Evolutionary conservation across 352 stramenopile species (phyloP), one percentile per base, ranked within the genome.

Genomic region (Phytophthora sansomeana): DNA sequence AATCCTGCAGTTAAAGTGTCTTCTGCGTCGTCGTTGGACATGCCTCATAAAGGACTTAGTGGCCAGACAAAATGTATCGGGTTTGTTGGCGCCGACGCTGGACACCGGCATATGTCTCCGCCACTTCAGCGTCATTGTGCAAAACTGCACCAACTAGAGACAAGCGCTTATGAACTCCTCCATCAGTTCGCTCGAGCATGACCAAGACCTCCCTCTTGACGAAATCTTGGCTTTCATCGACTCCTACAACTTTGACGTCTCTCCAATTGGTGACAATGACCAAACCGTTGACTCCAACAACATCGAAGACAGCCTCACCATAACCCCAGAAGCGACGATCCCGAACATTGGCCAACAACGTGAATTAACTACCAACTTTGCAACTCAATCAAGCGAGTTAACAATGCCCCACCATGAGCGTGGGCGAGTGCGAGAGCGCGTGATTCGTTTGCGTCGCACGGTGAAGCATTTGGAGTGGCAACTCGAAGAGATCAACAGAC

Each of bases 381-480:
- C n/a, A n/a, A n/a, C n/a, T 46, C 4, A 24, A 32, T 58, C 43
- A 51, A 30, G 52, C 19, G 29, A n/a, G 17, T 38, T 16, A 4
- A n/a, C 35, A 16, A 28, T 10, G 11, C 33, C 39, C 1, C 46
- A 21, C 19, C 26, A 56, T 42, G 65, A 63, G 29, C 56, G 38
- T 10, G 68, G 68, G 11, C 63, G 68, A 28, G 58, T 69, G n/a
- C 58, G 69, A 30, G 69, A 77, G 19, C 69, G 67, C 21, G 47
- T 77, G 1, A 66, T 74, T n/a, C 63, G 63, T 8, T 46, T 77
- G 9, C 58, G 69, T 5, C 48, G 26, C 16, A 14, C 65, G 17
- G 69, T 60, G 6, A 67, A 64, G 19, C 39, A 63, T 9, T n/a
- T 77, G 6, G 63, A 77, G 29, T 38, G 17, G 5, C 63, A 67